These are phyloP conservation scores for Euclidium syriacum DNA, from an alignment of 345 rosid species.

Conservation along the genomic window DNA sequence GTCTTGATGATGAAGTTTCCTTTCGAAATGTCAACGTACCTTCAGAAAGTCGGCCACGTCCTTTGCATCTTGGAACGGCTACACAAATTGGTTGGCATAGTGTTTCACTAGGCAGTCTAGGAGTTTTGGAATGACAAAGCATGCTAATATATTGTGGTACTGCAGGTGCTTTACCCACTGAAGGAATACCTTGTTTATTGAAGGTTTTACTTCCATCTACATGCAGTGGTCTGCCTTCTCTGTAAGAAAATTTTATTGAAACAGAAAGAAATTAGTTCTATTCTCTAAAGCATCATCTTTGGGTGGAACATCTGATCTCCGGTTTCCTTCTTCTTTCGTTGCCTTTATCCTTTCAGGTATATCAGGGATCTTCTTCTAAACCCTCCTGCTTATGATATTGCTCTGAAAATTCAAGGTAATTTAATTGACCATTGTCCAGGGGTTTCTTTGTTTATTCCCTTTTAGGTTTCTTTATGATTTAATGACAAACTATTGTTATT, in stretches of 20 bases:
- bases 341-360: conserved; percentile 44
- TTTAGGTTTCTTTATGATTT: not conserved
- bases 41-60: conserved; percentile 73
- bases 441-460: not conserved
- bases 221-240: conserved; percentile 69
- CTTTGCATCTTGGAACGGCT: conserved; percentile 88
- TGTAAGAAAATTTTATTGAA: conserved; percentile 47
- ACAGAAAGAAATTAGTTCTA: not conserved
- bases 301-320: conserved; percentile 1
- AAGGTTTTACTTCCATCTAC: conserved; percentile 87
- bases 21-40: conserved; percentile 75
- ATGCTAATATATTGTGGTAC: conserved; percentile 3
- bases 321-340: not conserved
- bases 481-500: not conserved
- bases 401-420: conserved; percentile 81
- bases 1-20: conserved; percentile 61
- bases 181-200: conserved; percentile 93
- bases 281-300: conserved; percentile 1
- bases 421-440: not conserved
- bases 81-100: conserved; percentile 79
- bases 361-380: conserved; percentile 90
- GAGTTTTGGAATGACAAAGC: not conserved
- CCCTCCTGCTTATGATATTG: conserved; percentile 90
- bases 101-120: not conserved
- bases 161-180: conserved; percentile 85